Percentiles rank a stretch among this genome's conserved stretches.
Conservation (phyloP, 805 yeast species). For the Metschnikowia borealis region DNA sequence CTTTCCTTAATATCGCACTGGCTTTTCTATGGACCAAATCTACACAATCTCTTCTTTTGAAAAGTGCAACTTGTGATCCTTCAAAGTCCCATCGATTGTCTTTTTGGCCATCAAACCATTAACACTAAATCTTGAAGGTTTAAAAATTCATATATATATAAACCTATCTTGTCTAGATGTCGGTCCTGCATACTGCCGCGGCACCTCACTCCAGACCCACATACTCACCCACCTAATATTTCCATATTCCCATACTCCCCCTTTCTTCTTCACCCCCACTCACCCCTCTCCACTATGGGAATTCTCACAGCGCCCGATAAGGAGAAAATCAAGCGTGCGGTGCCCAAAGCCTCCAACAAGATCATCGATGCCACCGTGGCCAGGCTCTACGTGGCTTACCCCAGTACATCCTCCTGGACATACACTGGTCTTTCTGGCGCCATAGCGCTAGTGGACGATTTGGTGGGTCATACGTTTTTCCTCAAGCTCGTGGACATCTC, state of each 20-base stretch:
- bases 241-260: background rate
- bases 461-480: slow-evolving; percentile 91
- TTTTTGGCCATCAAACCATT: no score
- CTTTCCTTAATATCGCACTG: no score
- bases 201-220: background rate
- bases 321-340: slow-evolving; percentile 81
- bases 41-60: no score
- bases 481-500: slow-evolving; percentile 81
- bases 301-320: slow-evolving; percentile 55
- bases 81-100: no score
- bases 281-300: slow-evolving; percentile 26
- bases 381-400: slow-evolving; percentile 83
- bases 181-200: no score
- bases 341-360: slow-evolving; percentile 86
- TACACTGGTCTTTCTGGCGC: slow-evolving; percentile 92
- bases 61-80: no score
- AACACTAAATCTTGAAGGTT: no score
- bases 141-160: no score
- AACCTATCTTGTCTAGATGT: no score
- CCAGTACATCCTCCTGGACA: slow-evolving; percentile 75
- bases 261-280: background rate
- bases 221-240: no score
- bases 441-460: slow-evolving; percentile 78
- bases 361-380: slow-evolving; percentile 89
- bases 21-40: no score